These are phyloP conservation scores for Tuber calosporum DNA, from an alignment of 495 filamentous ascomycete genomes.

Conservation along the genomic window DNA sequence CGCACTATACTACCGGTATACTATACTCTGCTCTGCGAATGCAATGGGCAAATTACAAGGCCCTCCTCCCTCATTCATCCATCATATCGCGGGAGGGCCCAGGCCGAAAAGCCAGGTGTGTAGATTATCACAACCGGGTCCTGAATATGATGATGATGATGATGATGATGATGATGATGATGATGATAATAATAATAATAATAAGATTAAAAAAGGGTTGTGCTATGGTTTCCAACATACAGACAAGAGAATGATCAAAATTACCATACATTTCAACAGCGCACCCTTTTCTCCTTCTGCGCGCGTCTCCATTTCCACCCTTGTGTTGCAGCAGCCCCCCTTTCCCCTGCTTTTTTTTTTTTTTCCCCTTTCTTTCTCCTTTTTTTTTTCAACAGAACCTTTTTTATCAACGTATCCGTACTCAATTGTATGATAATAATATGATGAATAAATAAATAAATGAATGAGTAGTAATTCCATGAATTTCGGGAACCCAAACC, in stretches of 20 bases:
- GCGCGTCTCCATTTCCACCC: not conserved
- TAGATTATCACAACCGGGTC: not conserved
- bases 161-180: too few relatives aligned
- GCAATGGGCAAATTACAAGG: not conserved
- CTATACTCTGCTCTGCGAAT: not conserved
- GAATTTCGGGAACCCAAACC: not conserved
- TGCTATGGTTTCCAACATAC: not conserved
- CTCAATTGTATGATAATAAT: not conserved
- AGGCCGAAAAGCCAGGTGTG: not conserved
- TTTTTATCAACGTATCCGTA: not conserved
- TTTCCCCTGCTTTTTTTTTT: slow-evolving; percentile 3
- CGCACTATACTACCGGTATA: not conserved
- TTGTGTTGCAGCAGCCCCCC: not conserved
- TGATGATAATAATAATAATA: too few relatives aligned
- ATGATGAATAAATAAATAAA: too few relatives aligned
- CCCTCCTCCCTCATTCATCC: not conserved
- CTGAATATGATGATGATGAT: too few relatives aligned
- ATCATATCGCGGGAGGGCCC: not conserved
- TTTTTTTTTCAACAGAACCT: not conserved
- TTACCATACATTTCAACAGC: not conserved
- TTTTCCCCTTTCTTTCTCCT: not conserved
- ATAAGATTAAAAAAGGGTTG: not conserved
- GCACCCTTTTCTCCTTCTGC: not conserved
- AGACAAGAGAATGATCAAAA: not conserved
- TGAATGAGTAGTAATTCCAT: too few relatives aligned